These are phyloP conservation scores for Sapria himalayana DNA, from an alignment of 345 rosid genomes.

Conservation along the genomic window DNA sequence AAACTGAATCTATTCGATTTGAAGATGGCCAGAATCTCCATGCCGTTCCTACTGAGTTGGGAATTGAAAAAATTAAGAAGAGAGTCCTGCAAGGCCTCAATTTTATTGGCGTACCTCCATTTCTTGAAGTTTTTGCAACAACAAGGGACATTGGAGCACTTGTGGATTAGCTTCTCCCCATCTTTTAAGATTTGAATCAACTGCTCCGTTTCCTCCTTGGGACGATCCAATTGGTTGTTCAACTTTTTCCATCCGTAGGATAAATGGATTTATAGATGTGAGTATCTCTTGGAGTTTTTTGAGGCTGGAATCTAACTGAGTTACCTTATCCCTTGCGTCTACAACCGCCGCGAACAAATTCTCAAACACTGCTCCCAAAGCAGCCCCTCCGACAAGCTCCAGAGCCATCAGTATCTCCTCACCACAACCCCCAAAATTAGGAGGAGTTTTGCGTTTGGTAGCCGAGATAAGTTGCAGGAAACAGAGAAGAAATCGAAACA, in stretches of 20 bases:
- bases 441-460: too few relatives aligned
- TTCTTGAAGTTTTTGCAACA: slow-evolving; percentile 6
- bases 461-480: background rate
- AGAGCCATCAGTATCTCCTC: too few relatives aligned
- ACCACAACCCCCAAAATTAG: too few relatives aligned
- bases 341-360: slow-evolving; percentile 6
- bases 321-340: background rate
- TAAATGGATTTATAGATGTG: background rate
- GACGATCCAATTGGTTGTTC: slow-evolving; percentile 6
- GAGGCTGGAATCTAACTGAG: slow-evolving; percentile 7
- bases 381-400: too few relatives aligned
- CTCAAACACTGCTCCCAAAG: too few relatives aligned
- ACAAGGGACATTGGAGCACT: slow-evolving; percentile 3
- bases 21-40: background rate
- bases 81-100: slow-evolving; percentile 3
- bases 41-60: slow-evolving; percentile 9
- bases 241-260: slow-evolving; percentile 5
- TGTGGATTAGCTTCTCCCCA: slow-evolving; percentile 6
- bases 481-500: background rate
- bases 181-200: background rate
- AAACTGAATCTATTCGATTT: too few relatives aligned
- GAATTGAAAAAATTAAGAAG: slow-evolving; percentile 9
- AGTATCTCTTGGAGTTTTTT: slow-evolving; percentile 9
- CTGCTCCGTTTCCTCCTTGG: slow-evolving; percentile 1
- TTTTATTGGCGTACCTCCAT: too few relatives aligned